Evolutionary conservation across 1,284 basidiomycete species (phyloP).

Genomic region (Ceratobasidium sp.): DNA sequence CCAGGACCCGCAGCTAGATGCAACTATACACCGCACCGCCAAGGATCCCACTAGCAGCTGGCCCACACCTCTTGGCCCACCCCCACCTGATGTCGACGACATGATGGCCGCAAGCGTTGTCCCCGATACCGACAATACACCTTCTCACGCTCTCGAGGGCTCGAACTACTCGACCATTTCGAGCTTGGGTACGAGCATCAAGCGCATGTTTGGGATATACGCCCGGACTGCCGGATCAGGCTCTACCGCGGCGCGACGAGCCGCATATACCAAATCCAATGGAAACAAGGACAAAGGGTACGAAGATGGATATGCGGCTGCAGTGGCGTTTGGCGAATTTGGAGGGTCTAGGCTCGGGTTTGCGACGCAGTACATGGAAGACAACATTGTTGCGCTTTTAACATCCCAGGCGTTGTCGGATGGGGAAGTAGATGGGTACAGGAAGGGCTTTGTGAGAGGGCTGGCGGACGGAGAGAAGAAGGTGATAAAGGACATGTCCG

Average conservation of each 20-base stretch:
- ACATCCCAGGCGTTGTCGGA: slow-evolving; percentile 56
- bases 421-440: slow-evolving; percentile 64
- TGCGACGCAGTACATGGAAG: slow-evolving; percentile 70
- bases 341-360: slow-evolving; percentile 75
- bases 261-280: slow-evolving; percentile 23
- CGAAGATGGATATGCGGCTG: slow-evolving; percentile 72
- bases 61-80: slow-evolving; percentile 13
- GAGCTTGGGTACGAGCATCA: background rate
- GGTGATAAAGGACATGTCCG: slow-evolving; percentile 9
- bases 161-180: background rate
- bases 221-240: slow-evolving; percentile 4
- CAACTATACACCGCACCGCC: background rate
- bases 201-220: background rate
- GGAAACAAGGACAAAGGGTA: slow-evolving; percentile 61
- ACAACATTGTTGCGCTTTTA: slow-evolving; percentile 62
- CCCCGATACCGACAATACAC: background rate
- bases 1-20: background rate
- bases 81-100: slow-evolving; percentile 23
- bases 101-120: slow-evolving; percentile 24
- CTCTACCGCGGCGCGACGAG: slow-evolving; percentile 46
- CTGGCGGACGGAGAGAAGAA: slow-evolving; percentile 61
- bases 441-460: slow-evolving; percentile 64
- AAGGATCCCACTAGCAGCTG: background rate
- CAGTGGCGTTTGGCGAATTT: slow-evolving; percentile 70
- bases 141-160: background rate